These are phyloP conservation scores for Leccinum uliginosum DNA, from an alignment of 768 basidiomycete genomes.

Conservation along the genomic window DNA sequence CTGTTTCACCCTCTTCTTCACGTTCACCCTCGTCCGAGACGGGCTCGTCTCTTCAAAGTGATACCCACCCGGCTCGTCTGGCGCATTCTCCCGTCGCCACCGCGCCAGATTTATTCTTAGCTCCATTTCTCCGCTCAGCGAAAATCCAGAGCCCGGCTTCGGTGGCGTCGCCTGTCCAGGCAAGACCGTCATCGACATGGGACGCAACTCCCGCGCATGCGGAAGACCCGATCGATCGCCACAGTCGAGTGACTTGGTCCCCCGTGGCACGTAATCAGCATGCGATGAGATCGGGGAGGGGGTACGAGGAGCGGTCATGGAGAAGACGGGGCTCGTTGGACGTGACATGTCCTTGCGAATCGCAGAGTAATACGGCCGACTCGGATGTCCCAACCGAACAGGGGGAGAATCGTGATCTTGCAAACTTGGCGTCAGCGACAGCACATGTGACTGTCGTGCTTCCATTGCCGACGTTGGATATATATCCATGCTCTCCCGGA, in stretches of 20 bases:
- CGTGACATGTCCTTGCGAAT: conserved; percentile 48
- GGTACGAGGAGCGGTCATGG: conserved; percentile 22
- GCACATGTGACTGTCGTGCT: conserved; percentile 15
- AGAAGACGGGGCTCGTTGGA: conserved; percentile 33
- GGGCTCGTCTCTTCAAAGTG: conserved; percentile 27
- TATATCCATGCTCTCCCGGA: conserved; percentile 20
- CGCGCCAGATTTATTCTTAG: conserved; percentile 51
- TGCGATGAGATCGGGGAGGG: conserved; percentile 26
- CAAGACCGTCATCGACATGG: conserved; percentile 28
- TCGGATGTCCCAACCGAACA: conserved; percentile 47
- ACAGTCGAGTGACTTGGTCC: conserved; percentile 32
- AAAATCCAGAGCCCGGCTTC: conserved; percentile 37
- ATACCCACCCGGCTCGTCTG: conserved; percentile 28
- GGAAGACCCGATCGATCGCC: conserved; percentile 18
- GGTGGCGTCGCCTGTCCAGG: conserved; percentile 19
- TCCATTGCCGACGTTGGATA: conserved; percentile 16
- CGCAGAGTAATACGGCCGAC: conserved; percentile 50
- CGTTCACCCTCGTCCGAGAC: conserved; percentile 14
- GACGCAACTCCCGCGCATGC: conserved; percentile 19
- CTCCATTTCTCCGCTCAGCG: conserved; percentile 58
- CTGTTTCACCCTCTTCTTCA: conserved; percentile 28
- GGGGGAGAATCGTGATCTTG: conserved; percentile 19
- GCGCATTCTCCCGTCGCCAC: conserved; percentile 29
- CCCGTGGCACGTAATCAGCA: conserved; percentile 22
- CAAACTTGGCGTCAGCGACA: conserved; percentile 18